Conservation (phyloP, 2,329 filamentous ascomycete species). For the Ophiostoma quercus region DNA sequence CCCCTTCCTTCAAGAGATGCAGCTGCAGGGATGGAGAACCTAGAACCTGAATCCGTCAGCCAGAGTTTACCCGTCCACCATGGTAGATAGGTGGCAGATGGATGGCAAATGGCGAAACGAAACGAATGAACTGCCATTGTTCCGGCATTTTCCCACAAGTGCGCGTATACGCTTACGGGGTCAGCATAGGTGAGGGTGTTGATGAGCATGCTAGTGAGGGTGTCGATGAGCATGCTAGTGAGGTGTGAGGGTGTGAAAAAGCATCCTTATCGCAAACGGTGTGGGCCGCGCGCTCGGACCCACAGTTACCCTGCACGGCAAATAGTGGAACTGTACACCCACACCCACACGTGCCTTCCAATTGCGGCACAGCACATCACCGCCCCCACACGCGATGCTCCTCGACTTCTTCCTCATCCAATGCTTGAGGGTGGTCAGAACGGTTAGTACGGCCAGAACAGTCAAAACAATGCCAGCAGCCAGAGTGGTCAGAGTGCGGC, state of each 20-base stretch:
- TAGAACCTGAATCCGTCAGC: neutral
- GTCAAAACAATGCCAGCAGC: neutral
- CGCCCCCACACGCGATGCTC: neutral
- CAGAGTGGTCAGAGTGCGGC: neutral
- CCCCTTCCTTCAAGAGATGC: neutral
- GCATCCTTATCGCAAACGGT: neutral
- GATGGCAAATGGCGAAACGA: neutral
- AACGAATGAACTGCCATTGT: neutral
- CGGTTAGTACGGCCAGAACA: neutral
- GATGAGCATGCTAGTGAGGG: no score
- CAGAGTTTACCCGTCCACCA: neutral
- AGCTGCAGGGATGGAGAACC: neutral
- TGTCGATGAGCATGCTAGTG: neutral
- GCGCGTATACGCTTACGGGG: neutral
- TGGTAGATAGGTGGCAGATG: no score
- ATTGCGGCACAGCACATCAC: neutral
- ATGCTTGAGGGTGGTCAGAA: neutral
- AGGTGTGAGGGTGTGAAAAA: neutral
- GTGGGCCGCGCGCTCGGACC: neutral
- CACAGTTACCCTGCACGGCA: neutral
- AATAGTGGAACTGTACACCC: neutral
- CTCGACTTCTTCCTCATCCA: neutral
- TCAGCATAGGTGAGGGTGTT: neutral
- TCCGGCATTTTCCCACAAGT: neutral
- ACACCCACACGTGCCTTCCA: neutral